Percentiles rank a stretch among this genome's conserved stretches.
phyloP scores from a whole-genome alignment of 371 early-diverging fungal genomes.

The Rhizopus delemar region DNA sequence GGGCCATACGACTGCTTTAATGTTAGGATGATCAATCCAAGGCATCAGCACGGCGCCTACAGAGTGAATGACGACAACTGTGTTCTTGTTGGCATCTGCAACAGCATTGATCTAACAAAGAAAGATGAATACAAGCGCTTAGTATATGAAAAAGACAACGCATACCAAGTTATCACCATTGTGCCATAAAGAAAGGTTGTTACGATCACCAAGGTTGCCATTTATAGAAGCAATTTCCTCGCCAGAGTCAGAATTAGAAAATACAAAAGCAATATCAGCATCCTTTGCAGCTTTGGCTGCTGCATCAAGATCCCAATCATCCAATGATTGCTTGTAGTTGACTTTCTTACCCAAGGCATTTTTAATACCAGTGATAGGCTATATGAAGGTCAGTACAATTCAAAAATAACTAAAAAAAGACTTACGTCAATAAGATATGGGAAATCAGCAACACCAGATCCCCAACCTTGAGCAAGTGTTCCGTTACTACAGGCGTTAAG shows the following conservation, averaged over 20 bases:
- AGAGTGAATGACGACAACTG: conserved; percentile 60
- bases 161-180: conserved; percentile 59
- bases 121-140: not conserved
- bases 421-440: conserved; percentile 57
- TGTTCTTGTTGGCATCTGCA: conserved; percentile 54
- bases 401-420: not conserved
- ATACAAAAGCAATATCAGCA: conserved; percentile 60
- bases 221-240: conserved; percentile 50
- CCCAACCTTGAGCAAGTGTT: conserved; percentile 66
- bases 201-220: conserved; percentile 57
- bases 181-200: conserved; percentile 59
- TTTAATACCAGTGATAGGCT: conserved; percentile 42
- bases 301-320: conserved; percentile 43
- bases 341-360: conserved; percentile 33
- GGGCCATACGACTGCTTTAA: conserved; percentile 57
- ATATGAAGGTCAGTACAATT: not conserved
- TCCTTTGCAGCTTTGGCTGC: conserved; percentile 39
- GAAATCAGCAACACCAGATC: conserved; percentile 62
- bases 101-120: conserved; percentile 48
- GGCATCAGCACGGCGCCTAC: conserved; percentile 64
- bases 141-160: not conserved
- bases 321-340: conserved; percentile 27
- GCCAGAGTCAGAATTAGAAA: conserved; percentile 59
- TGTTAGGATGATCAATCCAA: conserved; percentile 60
- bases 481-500: conserved; percentile 43